Percentiles rank a stretch among this genome's conserved stretches.
These are phyloP conservation scores for Leucogyrophana mollusca DNA, from an alignment of 768 basidiomycete genomes.

Conservation along the genomic window DNA sequence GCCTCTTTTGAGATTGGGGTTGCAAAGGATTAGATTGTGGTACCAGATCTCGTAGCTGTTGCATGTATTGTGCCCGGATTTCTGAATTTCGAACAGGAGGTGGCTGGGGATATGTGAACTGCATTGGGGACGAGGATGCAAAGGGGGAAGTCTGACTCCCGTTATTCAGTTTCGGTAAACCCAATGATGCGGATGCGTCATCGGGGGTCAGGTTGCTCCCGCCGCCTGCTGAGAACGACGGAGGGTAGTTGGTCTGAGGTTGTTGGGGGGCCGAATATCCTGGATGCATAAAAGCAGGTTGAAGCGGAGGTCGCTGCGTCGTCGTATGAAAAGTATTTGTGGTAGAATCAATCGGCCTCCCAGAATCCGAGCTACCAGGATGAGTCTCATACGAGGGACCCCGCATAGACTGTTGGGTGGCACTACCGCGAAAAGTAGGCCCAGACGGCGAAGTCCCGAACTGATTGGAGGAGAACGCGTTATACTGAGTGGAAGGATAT, in stretches of 20 bases:
- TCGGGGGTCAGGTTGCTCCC: conserved; percentile 1
- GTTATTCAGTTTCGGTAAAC: neutral
- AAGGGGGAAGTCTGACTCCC: neutral
- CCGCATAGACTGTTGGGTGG: too few relatives aligned
- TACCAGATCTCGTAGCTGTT: conserved; percentile 1
- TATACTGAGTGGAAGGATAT: conserved; percentile 5
- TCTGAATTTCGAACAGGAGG: conserved; percentile 28
- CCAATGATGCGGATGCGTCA: neutral
- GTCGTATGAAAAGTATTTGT: too few relatives aligned
- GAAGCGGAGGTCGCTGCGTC: too few relatives aligned
- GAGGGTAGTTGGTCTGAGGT: conserved; percentile 8
- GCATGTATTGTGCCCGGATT: conserved; percentile 25
- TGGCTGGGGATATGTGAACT: conserved; percentile 26
- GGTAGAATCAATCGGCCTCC: too few relatives aligned
- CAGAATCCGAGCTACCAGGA: too few relatives aligned
- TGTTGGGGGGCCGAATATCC: conserved; percentile 1
- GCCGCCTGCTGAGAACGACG: conserved; percentile 1
- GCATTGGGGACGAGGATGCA: conserved; percentile 20
- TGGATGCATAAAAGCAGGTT: too few relatives aligned
- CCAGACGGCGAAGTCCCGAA: conserved; percentile 10
- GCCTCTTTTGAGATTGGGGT: conserved; percentile 15
- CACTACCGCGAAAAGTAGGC: conserved; percentile 4
- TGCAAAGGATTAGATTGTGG: too few relatives aligned
- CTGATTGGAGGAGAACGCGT: conserved; percentile 11
- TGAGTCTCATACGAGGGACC: too few relatives aligned